Evolutionary conservation across 129 eudicot species (phyloP).

Genomic region (Centaurea solstitialis): DNA sequence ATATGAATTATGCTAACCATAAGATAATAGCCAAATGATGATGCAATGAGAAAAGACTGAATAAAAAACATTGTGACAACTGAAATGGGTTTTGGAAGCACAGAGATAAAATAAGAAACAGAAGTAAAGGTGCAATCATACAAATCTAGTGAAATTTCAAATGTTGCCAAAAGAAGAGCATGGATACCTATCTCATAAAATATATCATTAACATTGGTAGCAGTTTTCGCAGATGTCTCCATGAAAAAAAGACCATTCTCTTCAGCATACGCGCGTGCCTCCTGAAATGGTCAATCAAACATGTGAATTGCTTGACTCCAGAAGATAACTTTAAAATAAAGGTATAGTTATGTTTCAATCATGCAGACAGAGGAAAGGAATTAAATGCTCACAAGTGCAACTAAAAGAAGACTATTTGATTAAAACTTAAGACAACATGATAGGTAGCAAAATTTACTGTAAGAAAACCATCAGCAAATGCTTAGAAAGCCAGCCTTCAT

Average conservation of each 20-base stretch:
- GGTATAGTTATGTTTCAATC: no score
- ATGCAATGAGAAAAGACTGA: no score
- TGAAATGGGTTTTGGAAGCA: not conserved
- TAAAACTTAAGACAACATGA: not conserved
- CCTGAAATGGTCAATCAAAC: constrained; percentile 42
- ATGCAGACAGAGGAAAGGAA: no score
- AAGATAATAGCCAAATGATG: no score
- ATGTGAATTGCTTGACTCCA: not conserved
- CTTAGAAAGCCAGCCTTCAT: no score
- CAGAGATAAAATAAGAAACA: not conserved
- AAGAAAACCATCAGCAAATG: not conserved
- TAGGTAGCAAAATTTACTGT: not conserved
- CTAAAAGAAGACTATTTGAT: not conserved
- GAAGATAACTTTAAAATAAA: no score
- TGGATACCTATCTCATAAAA: constrained; percentile 84
- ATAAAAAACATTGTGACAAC: no score
- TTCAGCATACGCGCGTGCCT: constrained; percentile 82
- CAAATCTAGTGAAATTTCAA: not conserved
- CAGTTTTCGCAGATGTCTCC: constrained; percentile 97
- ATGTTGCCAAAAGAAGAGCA: not conserved
- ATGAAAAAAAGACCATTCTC: constrained; percentile 87
- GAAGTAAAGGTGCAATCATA: not conserved
- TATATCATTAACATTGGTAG: constrained; percentile 78
- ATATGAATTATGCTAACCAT: no score
- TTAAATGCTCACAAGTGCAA: not conserved